Conservation (phyloP, 345 rosid species). For the Citrus glauca region DNA sequence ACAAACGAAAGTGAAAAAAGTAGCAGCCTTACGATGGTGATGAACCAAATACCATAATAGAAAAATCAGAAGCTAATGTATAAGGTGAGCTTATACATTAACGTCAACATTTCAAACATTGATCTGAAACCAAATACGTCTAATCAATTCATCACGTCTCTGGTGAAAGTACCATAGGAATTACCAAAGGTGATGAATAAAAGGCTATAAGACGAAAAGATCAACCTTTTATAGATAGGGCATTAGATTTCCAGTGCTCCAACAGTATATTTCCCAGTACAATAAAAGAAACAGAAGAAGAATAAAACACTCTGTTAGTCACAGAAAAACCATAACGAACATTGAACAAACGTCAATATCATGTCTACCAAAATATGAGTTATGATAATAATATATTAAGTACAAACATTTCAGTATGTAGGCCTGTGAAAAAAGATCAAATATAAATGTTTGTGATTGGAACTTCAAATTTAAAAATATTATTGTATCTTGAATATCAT, state of each 20-base stretch:
- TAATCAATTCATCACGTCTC: not conserved
- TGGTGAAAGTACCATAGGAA: not conserved
- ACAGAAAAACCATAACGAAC: not conserved
- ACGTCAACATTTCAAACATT: not conserved
- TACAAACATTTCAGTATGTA: not conserved
- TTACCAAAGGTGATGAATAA: not conserved
- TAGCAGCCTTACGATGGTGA: too few species aligned
- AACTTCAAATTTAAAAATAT: not conserved
- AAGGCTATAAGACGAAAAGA: not conserved
- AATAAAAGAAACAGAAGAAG: not conserved
- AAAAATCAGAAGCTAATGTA: too few species aligned
- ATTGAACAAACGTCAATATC: not conserved
- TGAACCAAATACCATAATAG: too few species aligned
- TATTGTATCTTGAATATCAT: not conserved
- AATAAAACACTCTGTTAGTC: not conserved
- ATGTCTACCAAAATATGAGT: not conserved
- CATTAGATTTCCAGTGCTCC: slow-evolving; percentile 50
- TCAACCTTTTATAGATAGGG: slow-evolving; percentile 40
- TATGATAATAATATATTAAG: not conserved
- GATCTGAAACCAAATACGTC: not conserved
- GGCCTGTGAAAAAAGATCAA: not conserved
- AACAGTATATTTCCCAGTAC: slow-evolving; percentile 41
- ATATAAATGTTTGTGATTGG: not conserved
- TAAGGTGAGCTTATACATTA: too few species aligned
- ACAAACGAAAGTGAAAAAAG: too few species aligned